Evolutionary conservation across 208 protist species (phyloP).

Genomic region (Endotrypanum monterogeii): DNA sequence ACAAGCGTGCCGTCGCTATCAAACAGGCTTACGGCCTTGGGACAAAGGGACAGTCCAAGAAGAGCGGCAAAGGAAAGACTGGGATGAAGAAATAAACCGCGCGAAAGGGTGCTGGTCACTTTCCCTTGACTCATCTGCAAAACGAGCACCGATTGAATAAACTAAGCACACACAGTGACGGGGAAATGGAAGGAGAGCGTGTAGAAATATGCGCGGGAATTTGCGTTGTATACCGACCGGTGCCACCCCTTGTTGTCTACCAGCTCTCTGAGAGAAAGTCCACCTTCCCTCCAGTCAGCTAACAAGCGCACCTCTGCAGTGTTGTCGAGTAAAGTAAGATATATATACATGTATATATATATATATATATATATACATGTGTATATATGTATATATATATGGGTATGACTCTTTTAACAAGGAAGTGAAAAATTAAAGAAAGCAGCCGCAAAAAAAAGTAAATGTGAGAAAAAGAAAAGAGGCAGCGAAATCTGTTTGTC

Average conservation of each 20-base stretch:
- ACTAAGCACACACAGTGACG: background rate
- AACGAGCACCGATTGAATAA: background rate
- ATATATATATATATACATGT: no score
- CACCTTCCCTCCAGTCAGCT: no score
- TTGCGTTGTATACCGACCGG: background rate
- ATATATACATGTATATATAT: no score
- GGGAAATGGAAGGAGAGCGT: background rate
- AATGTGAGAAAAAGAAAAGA: no score
- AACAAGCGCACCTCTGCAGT: background rate
- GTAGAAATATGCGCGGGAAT: background rate
- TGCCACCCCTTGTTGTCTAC: no score
- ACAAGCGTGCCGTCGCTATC: conserved; percentile 27
- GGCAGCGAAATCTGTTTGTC: no score
- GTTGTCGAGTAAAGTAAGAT: background rate
- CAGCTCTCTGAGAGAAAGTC: no score
- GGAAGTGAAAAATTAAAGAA: background rate
- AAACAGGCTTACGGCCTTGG: conserved; percentile 33
- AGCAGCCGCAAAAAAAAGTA: no score
- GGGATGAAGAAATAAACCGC: background rate
- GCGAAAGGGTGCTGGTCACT: background rate
- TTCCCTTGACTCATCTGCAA: background rate
- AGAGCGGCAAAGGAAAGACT: conserved; percentile 2
- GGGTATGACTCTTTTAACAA: no score
- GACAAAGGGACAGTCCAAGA: conserved; percentile 12
- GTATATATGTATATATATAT: no score